Base-by-base conservation (phyloP, 1,139 yeast species). In the Lodderomyces margitis region DNA sequence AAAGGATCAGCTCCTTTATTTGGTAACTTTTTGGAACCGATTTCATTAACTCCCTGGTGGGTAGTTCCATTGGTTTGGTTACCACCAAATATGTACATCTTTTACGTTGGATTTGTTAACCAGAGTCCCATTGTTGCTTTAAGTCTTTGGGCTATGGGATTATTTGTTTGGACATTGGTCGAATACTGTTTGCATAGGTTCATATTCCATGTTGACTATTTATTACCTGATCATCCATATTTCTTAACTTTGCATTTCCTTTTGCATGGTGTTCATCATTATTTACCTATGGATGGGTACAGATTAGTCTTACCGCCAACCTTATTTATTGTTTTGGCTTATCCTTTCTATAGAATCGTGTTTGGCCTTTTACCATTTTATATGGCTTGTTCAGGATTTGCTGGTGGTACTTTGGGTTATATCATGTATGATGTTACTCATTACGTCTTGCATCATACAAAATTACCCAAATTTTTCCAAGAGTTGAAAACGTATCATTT, bases 241-340 rank as follows among this genome's bases (percentile, higher is more conserved):
- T 86, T 87, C 15, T 82, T 85, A 57, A 80, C 95, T 2, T 53
- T 88, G 36, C 99, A 92, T 64, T 92, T 92, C 73, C 65, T 89
- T 49, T 72, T 91, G 51, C 99, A 92, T 57, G 99, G 99, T 40
- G 85, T 91, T 43, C 99, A 92, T 62, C 99, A 92, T 63, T 92
- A 88, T 64, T 74, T 92, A 54, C 99, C 99, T 47, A 92, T 94
- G 98, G 99, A 92, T 67, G 79, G 80, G 45, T 74, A 81, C 63
- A 81, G 99, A 59, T 77, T 92, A 59, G 99, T 92, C 36, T 83
- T 92, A 83, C 99, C 99, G 4, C 99, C 99, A 37, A 73, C 97
- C 0, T 69, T 92, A 57, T 83, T 91, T 53, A 40, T 70, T 2
- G 36, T 68, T 3, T 67, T 72, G 57, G 74, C 73, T 3, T 68